These are phyloP conservation scores for Arachis stenosperma DNA, from an alignment of 306 rosid genomes.

Conservation along the genomic window DNA sequence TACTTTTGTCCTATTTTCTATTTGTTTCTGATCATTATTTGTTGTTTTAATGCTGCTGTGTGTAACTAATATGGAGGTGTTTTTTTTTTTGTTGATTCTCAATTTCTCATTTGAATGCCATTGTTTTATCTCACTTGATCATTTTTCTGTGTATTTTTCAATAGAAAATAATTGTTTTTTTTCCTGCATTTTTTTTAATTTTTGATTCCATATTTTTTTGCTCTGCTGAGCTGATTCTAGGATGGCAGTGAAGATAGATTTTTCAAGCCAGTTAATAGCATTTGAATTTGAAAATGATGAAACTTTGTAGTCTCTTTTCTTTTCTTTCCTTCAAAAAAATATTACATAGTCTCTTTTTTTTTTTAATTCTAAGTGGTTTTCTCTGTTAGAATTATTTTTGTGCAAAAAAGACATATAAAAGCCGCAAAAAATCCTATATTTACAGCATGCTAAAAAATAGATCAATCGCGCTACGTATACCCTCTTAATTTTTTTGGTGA, in stretches of 20 bases:
- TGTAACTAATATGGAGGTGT: background rate
- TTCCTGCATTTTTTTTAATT: background rate
- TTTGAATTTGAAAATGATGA: constrained; percentile 3
- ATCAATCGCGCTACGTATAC: too few species aligned
- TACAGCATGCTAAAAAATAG: too few species aligned
- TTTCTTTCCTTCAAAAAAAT: too few species aligned
- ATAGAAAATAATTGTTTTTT: background rate
- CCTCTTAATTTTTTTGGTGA: too few species aligned
- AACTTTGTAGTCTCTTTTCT: background rate
- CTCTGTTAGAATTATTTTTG: too few species aligned
- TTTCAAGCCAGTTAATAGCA: background rate
- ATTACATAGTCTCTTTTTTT: too few species aligned
- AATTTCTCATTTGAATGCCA: background rate
- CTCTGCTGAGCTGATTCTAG: background rate
- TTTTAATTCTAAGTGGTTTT: too few species aligned
- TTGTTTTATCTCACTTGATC: background rate
- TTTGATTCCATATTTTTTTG: background rate
- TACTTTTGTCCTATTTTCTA: background rate
- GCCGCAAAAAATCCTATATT: too few species aligned
- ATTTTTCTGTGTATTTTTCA: background rate
- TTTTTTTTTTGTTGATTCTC: background rate
- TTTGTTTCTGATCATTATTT: constrained; percentile 1
- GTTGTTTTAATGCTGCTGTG: background rate
- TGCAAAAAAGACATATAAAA: too few species aligned
- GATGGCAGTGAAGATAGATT: background rate